phyloP scores from a whole-genome alignment of 345 rosid genomes.

The Rhizophora mangle region DNA sequence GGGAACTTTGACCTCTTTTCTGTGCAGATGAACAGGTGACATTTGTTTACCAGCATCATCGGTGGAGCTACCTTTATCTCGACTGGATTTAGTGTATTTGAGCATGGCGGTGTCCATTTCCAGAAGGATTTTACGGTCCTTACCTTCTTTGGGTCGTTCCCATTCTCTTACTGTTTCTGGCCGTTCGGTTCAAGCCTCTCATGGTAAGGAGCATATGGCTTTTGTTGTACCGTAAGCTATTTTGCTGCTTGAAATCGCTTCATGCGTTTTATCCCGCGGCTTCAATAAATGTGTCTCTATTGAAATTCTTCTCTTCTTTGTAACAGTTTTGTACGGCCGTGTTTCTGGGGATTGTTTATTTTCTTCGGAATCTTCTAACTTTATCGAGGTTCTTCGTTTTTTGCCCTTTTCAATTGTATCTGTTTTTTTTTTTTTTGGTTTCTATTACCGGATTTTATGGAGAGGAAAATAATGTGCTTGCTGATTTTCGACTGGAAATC shows the following conservation, averaged over 20 bases:
- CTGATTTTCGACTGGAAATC: no score
- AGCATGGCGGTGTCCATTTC: constrained; percentile 48
- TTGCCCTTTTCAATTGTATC: neutral
- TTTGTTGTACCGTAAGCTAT: no score
- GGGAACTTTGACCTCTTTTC: neutral
- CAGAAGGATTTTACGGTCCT: constrained; percentile 32
- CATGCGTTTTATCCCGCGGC: constrained; percentile 1
- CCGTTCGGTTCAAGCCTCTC: constrained; percentile 17
- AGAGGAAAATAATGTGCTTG: neutral
- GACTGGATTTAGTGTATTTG: constrained; percentile 13
- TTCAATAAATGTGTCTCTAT: neutral
- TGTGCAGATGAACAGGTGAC: constrained; percentile 4
- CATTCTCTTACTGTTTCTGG: constrained; percentile 8
- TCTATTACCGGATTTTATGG: neutral
- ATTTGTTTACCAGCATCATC: neutral
- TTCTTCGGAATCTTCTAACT: constrained; percentile 16
- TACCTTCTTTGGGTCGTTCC: constrained; percentile 21
- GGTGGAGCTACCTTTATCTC: neutral
- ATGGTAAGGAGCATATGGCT: constrained; percentile 7
- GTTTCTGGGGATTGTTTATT: constrained; percentile 17
- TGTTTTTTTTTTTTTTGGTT: neutral
- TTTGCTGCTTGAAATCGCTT: neutral
- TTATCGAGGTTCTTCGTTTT: constrained; percentile 23
- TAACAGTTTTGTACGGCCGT: constrained; percentile 11
- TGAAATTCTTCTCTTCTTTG: neutral